These are phyloP conservation scores for Anaeramoeba ignava DNA, from an alignment of 78 protist genomes.

Conservation along the genomic window DNA sequence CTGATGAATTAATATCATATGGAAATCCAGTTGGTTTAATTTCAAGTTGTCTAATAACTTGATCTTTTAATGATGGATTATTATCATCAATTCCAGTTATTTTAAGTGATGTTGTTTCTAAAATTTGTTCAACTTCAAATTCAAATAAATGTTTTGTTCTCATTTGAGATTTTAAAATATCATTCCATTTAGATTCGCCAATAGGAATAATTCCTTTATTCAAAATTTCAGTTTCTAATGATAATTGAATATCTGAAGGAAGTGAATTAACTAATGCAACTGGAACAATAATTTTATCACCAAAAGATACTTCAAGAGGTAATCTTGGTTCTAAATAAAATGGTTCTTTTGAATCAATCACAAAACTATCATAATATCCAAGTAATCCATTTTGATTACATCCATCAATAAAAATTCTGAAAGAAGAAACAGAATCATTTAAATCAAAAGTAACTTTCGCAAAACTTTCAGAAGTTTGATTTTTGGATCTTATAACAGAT, in stretches of 20 bases:
- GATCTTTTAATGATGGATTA: neutral
- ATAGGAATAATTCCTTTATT: neutral
- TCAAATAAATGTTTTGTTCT: neutral
- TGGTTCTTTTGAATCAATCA: neutral
- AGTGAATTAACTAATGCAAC: conserved; percentile 1
- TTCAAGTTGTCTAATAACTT: neutral
- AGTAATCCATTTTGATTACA: neutral
- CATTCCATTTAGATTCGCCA: neutral
- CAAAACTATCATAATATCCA: neutral
- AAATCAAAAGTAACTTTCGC: conserved; percentile 4
- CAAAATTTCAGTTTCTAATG: neutral
- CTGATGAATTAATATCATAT: neutral
- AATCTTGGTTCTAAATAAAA: neutral
- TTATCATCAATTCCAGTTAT: neutral
- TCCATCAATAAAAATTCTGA: conserved; percentile 16
- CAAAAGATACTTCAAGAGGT: conserved; percentile 4
- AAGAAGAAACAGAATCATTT: conserved; percentile 8
- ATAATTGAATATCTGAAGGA: neutral
- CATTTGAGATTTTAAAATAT: neutral
- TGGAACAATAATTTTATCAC: conserved; percentile 8
- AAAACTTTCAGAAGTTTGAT: neutral
- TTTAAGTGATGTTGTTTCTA: neutral
- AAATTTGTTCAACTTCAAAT: neutral
- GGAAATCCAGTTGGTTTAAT: neutral
- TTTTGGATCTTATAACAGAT: neutral